Percentiles rank a stretch among this genome's conserved stretches.
phyloP scores from a whole-genome alignment of 78 protist species.

The Pelomyxa schiedti region DNA sequence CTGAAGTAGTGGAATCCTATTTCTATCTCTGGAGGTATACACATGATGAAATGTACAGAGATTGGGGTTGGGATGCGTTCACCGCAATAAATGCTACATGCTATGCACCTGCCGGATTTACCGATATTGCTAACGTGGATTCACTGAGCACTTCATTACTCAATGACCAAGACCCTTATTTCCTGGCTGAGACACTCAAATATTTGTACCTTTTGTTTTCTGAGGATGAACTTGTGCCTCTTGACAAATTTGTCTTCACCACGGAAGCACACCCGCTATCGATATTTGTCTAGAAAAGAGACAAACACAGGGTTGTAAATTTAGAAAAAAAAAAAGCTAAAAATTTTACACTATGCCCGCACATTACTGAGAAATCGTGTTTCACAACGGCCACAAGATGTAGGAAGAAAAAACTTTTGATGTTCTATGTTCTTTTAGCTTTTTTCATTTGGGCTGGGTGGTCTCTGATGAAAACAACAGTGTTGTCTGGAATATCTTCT shows the following conservation, averaged over 20 bases:
- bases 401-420: too few species aligned
- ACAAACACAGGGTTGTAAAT: too few species aligned
- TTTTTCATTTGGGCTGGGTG: not conserved
- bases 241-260: constrained; percentile 63
- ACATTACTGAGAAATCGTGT: too few species aligned
- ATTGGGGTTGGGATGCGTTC: constrained; percentile 71
- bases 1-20: constrained; percentile 72
- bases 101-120: constrained; percentile 33
- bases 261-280: constrained; percentile 79
- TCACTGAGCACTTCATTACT: not conserved
- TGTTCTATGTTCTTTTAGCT: too few species aligned
- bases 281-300: too few species aligned
- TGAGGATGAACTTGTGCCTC: constrained; percentile 14
- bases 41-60: constrained; percentile 48
- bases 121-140: constrained; percentile 26
- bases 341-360: too few species aligned
- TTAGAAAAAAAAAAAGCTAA: too few species aligned
- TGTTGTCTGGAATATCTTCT: not conserved
- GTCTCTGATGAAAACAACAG: not conserved
- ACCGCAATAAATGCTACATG: constrained; percentile 40
- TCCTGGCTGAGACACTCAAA: constrained; percentile 70
- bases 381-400: too few species aligned
- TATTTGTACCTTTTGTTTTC: constrained; percentile 52
- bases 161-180: constrained; percentile 42
- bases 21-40: constrained; percentile 56